These are phyloP conservation scores for Fomes fomentarius DNA, from an alignment of 1,284 basidiomycete species.

Conservation along the genomic window DNA sequence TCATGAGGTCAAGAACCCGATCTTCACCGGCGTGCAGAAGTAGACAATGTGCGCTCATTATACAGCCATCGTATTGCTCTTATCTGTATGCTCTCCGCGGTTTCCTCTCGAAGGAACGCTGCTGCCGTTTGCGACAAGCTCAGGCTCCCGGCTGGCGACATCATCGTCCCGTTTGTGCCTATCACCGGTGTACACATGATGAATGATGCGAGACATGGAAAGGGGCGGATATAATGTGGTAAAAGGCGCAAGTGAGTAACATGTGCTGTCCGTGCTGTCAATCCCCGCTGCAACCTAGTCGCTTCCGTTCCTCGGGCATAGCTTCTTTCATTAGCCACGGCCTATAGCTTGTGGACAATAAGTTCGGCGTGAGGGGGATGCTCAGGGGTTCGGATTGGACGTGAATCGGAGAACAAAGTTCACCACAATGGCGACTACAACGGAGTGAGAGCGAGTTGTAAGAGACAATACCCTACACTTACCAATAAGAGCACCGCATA, in stretches of 20 bases:
- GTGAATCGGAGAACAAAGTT: slow-evolving; percentile 87
- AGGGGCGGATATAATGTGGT: not conserved
- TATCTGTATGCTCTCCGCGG: not conserved
- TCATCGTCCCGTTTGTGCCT: too few species aligned
- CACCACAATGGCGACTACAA: slow-evolving; percentile 81
- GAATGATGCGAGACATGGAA: not conserved
- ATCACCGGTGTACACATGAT: not conserved
- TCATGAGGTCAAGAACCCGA: slow-evolving; percentile 88
- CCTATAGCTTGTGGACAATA: not conserved
- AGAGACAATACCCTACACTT: slow-evolving; percentile 36
- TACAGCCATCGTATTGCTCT: slow-evolving; percentile 10
- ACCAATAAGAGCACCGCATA: slow-evolving; percentile 88
- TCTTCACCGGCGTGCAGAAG: slow-evolving; percentile 80
- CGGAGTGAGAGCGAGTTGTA: not conserved
- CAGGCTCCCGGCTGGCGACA: not conserved
- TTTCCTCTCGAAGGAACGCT: not conserved
- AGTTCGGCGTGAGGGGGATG: not conserved
- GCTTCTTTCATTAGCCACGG: not conserved
- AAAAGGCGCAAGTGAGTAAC: not conserved
- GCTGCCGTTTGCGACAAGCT: not conserved
- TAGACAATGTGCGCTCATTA: slow-evolving; percentile 37
- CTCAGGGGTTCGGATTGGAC: slow-evolving; percentile 24
- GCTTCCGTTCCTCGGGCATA: not conserved
- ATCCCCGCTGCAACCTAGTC: not conserved
- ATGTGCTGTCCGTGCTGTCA: slow-evolving; percentile 1